These are phyloP conservation scores for Backusella mclennaniae DNA, from an alignment of 192 early-diverging fungal genomes.

Conservation along the genomic window DNA sequence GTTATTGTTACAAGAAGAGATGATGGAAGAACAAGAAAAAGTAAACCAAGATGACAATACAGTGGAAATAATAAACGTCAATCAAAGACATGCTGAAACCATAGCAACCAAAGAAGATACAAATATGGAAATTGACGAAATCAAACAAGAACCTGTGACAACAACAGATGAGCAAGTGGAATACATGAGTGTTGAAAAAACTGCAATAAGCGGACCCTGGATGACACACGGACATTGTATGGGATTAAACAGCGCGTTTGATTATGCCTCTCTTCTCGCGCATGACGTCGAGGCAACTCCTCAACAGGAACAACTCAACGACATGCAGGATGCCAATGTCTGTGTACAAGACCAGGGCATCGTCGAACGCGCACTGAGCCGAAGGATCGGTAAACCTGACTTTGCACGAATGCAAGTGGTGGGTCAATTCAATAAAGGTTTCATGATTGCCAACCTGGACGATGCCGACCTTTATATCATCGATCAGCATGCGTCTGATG, in stretches of 20 bases:
- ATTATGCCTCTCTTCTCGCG: background rate
- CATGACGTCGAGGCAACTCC: conserved; percentile 10
- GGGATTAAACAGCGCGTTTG: background rate
- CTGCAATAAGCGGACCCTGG: background rate
- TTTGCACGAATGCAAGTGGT: conserved; percentile 84
- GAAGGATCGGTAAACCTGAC: conserved; percentile 71
- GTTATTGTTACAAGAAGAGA: background rate
- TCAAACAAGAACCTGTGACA: background rate
- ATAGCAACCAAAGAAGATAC: background rate
- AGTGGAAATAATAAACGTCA: background rate
- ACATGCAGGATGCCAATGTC: conserved; percentile 37
- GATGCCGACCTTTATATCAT: conserved; percentile 85
- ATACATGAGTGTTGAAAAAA: background rate
- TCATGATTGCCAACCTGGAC: conserved; percentile 79
- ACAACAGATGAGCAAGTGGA: background rate
- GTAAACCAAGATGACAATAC: background rate
- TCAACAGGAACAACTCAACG: background rate
- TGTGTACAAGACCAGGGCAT: conserved; percentile 44
- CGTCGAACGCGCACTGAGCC: conserved; percentile 44
- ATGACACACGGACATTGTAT: background rate
- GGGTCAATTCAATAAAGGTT: conserved; percentile 97
- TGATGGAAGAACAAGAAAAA: conserved; percentile 4
- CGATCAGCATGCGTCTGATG: conserved; percentile 98
- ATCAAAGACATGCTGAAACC: background rate
- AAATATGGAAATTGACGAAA: background rate